A percentile compares a stretch with the other conserved stretches of the same genome.
Evolutionary conservation across 495 filamentous ascomycete species (phyloP).

Genomic region (Chaetomidium leptoderma): DNA sequence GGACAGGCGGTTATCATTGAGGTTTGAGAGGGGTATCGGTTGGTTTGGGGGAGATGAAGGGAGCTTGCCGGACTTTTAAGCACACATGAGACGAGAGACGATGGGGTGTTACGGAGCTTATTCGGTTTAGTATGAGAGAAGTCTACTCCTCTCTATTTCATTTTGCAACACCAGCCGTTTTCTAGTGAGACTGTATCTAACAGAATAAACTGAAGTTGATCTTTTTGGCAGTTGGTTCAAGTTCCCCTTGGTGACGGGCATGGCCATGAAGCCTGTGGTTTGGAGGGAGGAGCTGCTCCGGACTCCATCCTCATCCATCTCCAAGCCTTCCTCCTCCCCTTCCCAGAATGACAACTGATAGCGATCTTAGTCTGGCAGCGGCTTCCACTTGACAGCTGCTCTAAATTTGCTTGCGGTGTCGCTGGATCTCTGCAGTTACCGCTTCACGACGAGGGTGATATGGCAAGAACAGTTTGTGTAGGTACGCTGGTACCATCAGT

Average conservation of each 20-base stretch:
- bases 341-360: background rate
- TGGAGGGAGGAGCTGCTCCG: background rate
- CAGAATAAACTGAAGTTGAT: constrained; percentile 7
- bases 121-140: background rate
- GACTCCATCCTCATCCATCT: background rate
- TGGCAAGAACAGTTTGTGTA: no score
- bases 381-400: background rate
- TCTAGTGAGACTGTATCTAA: constrained; percentile 18
- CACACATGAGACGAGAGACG: background rate
- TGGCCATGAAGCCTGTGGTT: background rate
- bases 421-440: no score
- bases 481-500: no score
- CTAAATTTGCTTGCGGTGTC: no score
- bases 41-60: background rate
- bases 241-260: background rate
- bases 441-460: no score
- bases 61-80: background rate
- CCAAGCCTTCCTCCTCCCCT: background rate
- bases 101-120: background rate
- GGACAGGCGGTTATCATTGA: constrained; percentile 9
- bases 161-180: background rate
- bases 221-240: background rate
- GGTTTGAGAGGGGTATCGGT: background rate
- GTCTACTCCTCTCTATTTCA: background rate
- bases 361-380: background rate